Evolutionary conservation across 1,284 basidiomycete genomes (phyloP).

Genomic region (Wolfiporia cocos): DNA sequence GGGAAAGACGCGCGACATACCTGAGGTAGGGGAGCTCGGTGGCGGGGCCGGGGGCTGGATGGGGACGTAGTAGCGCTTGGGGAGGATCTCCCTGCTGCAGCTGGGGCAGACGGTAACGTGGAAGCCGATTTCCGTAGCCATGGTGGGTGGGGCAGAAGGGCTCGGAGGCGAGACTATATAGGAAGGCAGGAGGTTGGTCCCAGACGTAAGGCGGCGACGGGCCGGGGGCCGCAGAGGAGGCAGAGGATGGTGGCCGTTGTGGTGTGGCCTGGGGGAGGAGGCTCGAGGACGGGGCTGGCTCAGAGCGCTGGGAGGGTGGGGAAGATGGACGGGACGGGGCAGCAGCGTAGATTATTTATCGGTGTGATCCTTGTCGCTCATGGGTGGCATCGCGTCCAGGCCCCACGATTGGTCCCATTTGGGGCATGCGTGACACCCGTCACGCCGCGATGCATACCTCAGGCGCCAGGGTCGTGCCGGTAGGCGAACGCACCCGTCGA

Average conservation of each 20-base stretch:
- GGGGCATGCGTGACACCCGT: neutral
- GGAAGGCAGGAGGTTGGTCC: neutral
- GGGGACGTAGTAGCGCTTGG: constrained; percentile 54
- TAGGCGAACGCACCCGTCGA: too few relatives aligned
- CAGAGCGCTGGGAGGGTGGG: constrained; percentile 30
- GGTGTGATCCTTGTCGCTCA: neutral
- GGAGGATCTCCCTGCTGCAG: constrained; percentile 64
- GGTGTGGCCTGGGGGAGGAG: constrained; percentile 20
- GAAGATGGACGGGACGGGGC: constrained; percentile 29
- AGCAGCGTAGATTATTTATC: constrained; percentile 31
- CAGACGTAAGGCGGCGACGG: constrained; percentile 2
- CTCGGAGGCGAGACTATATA: constrained; percentile 1
- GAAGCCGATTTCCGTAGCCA: constrained; percentile 47
- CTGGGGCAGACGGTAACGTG: constrained; percentile 69
- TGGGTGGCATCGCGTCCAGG: too few relatives aligned
- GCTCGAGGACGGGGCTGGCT: constrained; percentile 19
- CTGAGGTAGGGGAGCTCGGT: constrained; percentile 27
- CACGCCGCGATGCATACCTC: constrained; percentile 2
- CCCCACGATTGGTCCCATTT: neutral
- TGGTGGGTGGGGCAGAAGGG: constrained; percentile 12
- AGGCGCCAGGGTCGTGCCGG: neutral
- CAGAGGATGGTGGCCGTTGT: constrained; percentile 17
- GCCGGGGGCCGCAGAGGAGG: neutral
- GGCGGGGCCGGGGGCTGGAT: constrained; percentile 33
- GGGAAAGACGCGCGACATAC: constrained; percentile 18